Conservation (phyloP, 495 filamentous ascomycete species). For the Trichocladium antarcticum region DNA sequence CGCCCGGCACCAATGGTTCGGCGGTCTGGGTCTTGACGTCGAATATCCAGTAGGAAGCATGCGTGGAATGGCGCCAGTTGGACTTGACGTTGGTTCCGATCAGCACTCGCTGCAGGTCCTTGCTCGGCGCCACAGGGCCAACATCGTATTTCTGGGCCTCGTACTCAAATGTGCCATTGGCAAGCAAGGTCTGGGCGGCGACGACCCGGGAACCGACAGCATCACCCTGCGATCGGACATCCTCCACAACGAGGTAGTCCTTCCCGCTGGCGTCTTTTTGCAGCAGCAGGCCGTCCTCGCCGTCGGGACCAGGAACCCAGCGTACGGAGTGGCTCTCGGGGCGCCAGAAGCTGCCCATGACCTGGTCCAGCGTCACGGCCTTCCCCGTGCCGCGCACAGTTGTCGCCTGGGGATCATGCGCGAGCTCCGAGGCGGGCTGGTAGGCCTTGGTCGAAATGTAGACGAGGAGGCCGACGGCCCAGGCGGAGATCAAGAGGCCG, state of each 20-base stretch:
- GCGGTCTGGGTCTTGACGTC: conserved; percentile 88
- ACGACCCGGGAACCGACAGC: conserved; percentile 29
- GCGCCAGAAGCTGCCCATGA: conserved; percentile 61
- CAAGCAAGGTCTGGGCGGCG: conserved; percentile 60
- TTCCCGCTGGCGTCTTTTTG: conserved; percentile 48
- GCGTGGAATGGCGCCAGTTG: conserved; percentile 86
- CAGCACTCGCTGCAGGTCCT: conserved; percentile 73
- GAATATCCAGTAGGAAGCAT: conserved; percentile 82
- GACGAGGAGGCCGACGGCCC: conserved; percentile 65
- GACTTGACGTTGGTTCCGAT: conserved; percentile 55
- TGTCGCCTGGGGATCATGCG: conserved; percentile 60
- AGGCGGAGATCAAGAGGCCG: conserved; percentile 58
- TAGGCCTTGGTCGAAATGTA: conserved; percentile 60
- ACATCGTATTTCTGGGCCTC: conserved; percentile 42
- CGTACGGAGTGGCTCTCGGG: conserved; percentile 58
- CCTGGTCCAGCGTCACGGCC: conserved; percentile 69
- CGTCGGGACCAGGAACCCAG: conserved; percentile 78
- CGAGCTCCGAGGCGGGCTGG: conserved; percentile 46
- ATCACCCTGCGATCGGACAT: conserved; percentile 48
- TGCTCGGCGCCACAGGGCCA: conserved; percentile 58
- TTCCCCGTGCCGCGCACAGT: conserved; percentile 56
- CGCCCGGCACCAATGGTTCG: conserved; percentile 62
- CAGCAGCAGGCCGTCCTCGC: conserved; percentile 77
- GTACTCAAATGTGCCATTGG: conserved; percentile 50
- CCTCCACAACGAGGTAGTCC: conserved; percentile 76